Base-by-base conservation (phyloP, 352 stramenopile genomes). In the Globisporangium emineosum region DNA sequence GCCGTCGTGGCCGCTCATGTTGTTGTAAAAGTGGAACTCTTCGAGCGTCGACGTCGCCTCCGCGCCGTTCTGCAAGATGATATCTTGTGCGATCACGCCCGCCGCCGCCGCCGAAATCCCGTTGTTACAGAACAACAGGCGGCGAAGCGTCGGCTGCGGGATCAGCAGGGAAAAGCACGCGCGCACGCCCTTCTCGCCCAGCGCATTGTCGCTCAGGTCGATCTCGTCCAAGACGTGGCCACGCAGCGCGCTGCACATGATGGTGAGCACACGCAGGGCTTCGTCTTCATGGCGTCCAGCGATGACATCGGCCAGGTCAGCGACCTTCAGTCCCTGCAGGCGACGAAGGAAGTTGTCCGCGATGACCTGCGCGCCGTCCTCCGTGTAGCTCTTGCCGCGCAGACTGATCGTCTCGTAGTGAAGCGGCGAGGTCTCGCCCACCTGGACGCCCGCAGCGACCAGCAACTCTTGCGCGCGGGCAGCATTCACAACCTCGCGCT, bases 301-400 rank as follows among this genome's bases (percentile, higher is more conserved):
- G 53, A 98, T 98, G 52, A 98, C 92, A 66, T 98, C 94, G 8
- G 86, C 87, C 40, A 98, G 66, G 66, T 98, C 92, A 7, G 88
- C 87, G 56, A 89, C 62, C 62, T 86, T 81, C 2, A 93, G 65
- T 2, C 66, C 64, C 17, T 69, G 57, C 15, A 93, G 60, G n/a
- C 78, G 78, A 9, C 66, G 56, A 25, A 93, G 69, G 60, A 89
- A 85, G 5, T 56, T 56, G 10, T 86, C 69, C 3, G 79, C 80
- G 15, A 93, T 73, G 13, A 88, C 75, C 3, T 76, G 64, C 4
- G 81, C 84, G 35, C 81, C 84, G 12, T 74, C 74, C 29, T 89
- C 76, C 7, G 84, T 93, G 81, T 93, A 93, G 58, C 78, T 88
- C 73, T 93, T 93, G 30, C 82, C 82, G 27, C 81, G 82, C n/a